A percentile compares a stretch with the other conserved stretches of the same genome.
Evolutionary conservation across 768 basidiomycete species (phyloP).

Genomic region (Russula abietina): DNA sequence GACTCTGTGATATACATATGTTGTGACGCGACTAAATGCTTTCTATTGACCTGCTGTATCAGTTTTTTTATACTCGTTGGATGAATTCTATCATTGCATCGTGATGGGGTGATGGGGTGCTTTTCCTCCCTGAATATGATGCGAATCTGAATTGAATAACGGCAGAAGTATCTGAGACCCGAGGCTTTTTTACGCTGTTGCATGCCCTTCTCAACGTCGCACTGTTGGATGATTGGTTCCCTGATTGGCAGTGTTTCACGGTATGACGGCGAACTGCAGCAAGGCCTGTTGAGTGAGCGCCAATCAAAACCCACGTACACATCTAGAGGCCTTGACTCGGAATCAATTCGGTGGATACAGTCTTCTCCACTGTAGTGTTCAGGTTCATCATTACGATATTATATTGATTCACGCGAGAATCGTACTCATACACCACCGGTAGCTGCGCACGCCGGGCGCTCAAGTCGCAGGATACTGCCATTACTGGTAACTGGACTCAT

Average conservation of each 20-base stretch:
- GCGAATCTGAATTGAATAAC: not conserved
- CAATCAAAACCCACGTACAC: not conserved
- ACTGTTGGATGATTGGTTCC: not conserved
- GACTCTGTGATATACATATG: conserved; percentile 23
- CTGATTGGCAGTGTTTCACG: not conserved
- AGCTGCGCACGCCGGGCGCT: too few relatives aligned
- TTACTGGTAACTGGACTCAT: not conserved
- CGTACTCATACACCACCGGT: too few relatives aligned
- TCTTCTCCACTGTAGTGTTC: too few relatives aligned
- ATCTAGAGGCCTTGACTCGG: not conserved
- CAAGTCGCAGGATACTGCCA: too few relatives aligned
- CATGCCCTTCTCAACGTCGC: not conserved
- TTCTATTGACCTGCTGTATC: conserved; percentile 18
- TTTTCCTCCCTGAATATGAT: not conserved
- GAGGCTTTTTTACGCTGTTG: too few relatives aligned
- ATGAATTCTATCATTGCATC: not conserved
- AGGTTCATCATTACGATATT: not conserved
- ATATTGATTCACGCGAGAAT: not conserved
- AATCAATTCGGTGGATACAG: not conserved
- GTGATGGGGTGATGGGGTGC: not conserved
- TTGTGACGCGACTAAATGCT: conserved; percentile 10
- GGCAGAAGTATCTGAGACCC: not conserved
- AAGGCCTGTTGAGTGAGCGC: not conserved
- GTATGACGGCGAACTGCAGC: not conserved
- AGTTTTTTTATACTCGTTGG: conserved; percentile 4